A percentile compares a stretch with the other conserved stretches of the same genome.
Evolutionary conservation across 306 rosid genomes (phyloP).

Genomic region (Elaeagnus macrophylla): DNA sequence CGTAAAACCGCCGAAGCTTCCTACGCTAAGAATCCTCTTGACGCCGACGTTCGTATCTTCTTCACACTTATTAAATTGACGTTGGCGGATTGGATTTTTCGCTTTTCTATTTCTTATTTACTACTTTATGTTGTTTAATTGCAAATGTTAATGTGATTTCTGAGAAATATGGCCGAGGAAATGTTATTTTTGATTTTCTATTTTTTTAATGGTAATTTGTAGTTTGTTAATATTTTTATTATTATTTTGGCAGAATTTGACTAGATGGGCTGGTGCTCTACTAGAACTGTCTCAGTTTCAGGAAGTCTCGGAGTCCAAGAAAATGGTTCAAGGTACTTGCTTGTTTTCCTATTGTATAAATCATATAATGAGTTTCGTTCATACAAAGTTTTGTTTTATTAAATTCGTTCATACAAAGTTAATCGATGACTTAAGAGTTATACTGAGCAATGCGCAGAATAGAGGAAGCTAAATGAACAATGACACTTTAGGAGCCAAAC

Average conservation of each 20-base stretch:
- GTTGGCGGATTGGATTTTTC: neutral
- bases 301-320: slow-evolving; percentile 46
- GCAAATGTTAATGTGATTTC: neutral
- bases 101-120: neutral
- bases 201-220: neutral
- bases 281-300: slow-evolving; percentile 84
- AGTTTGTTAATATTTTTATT: neutral
- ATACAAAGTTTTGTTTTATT: neutral
- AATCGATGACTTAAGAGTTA: neutral
- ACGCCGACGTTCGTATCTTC: slow-evolving; percentile 50
- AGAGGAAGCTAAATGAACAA: no score
- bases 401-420: neutral
- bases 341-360: neutral
- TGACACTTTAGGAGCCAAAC: no score
- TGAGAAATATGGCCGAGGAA: neutral
- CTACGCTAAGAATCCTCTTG: slow-evolving; percentile 55
- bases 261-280: slow-evolving; percentile 88
- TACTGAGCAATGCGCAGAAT: no score
- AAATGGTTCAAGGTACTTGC: slow-evolving; percentile 51
- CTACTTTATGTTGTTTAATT: neutral
- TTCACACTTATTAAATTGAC: neutral
- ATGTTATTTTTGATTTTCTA: neutral
- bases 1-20: slow-evolving; percentile 55
- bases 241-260: slow-evolving; percentile 49
- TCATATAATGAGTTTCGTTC: neutral